phyloP scores from a whole-genome alignment of 805 yeast genomes.

The Cephaloascus albidus region DNA sequence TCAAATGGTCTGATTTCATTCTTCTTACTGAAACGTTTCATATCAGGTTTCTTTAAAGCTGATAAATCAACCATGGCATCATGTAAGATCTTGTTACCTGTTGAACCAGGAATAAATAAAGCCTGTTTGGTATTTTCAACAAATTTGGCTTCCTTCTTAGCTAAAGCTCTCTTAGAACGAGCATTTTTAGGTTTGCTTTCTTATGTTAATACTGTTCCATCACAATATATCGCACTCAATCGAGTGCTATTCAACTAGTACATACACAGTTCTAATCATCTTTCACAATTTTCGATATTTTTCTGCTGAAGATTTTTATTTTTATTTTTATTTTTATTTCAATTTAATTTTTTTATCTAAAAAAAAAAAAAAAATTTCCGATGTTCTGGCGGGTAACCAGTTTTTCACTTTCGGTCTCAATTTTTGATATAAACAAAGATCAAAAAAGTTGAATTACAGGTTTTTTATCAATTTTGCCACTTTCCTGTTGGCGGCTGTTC shows the following conservation, averaged over 20 bases:
- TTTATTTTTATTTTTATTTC: too few species aligned
- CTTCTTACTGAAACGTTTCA: slow-evolving; percentile 79
- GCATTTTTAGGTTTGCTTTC: slow-evolving; percentile 81
- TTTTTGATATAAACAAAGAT: neutral
- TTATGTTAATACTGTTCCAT: neutral
- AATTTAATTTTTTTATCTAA: too few species aligned
- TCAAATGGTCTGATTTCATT: slow-evolving; percentile 91
- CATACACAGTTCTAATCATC: slow-evolving; percentile 27
- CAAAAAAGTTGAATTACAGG: neutral
- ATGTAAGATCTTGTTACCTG: slow-evolving; percentile 69
- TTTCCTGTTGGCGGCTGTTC: too few species aligned
- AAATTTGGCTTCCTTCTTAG: slow-evolving; percentile 78
- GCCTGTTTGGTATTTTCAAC: slow-evolving; percentile 88
- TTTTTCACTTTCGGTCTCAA: neutral
- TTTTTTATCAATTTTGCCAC: neutral
- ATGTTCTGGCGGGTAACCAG: too few species aligned
- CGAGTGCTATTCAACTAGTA: slow-evolving; percentile 1
- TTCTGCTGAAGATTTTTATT: too few species aligned
- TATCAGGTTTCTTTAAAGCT: slow-evolving; percentile 85
- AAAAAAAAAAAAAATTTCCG: too few species aligned
- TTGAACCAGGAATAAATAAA: slow-evolving; percentile 83
- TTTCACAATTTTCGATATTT: too few species aligned
- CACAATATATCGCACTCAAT: too few species aligned
- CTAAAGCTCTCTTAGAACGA: slow-evolving; percentile 89
- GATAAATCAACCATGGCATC: slow-evolving; percentile 84